A percentile compares a stretch with the other conserved stretches of the same genome.
phyloP scores from a whole-genome alignment of 306 rosid species.

The Casuarina cunninghamiana region DNA sequence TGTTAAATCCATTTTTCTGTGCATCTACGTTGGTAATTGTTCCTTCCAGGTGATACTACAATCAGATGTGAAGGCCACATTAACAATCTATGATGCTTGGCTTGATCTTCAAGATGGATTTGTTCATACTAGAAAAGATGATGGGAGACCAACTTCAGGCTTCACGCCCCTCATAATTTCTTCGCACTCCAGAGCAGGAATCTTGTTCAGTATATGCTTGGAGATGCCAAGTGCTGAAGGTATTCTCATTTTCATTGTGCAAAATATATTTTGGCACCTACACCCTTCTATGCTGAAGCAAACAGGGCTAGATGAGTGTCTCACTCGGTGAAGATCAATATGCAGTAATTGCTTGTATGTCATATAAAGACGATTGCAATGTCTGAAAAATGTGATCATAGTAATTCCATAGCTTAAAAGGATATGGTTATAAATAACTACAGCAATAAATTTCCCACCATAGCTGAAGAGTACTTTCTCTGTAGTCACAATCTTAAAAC shows the following conservation, averaged over 20 bases:
- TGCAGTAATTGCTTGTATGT: conserved; percentile 19
- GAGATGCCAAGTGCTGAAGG: conserved; percentile 69
- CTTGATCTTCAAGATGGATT: conserved; percentile 98
- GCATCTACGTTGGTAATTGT: conserved; percentile 29
- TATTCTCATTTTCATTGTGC: conserved; percentile 29
- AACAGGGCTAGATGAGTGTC: conserved; percentile 3
- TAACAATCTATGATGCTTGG: conserved; percentile 86
- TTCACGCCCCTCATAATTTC: conserved; percentile 77
- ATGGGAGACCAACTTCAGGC: conserved; percentile 72
- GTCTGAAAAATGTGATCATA: conserved; percentile 4
- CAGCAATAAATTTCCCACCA: background rate
- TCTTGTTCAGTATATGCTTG: conserved; percentile 79
- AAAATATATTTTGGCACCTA: background rate
- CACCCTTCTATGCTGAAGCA: background rate
- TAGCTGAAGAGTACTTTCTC: background rate
- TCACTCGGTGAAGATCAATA: background rate
- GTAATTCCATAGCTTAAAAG: background rate
- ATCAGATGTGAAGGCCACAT: conserved; percentile 89
- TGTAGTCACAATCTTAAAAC: background rate
- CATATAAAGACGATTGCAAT: conserved; percentile 13
- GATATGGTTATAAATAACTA: background rate
- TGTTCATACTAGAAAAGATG: conserved; percentile 65
- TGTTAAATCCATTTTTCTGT: conserved; percentile 21
- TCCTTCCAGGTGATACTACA: conserved; percentile 78
- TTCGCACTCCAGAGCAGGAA: conserved; percentile 82